Evolutionary conservation across 139 green algal genomes (phyloP).

Genomic region (Chlamydomonas schloesseri): DNA sequence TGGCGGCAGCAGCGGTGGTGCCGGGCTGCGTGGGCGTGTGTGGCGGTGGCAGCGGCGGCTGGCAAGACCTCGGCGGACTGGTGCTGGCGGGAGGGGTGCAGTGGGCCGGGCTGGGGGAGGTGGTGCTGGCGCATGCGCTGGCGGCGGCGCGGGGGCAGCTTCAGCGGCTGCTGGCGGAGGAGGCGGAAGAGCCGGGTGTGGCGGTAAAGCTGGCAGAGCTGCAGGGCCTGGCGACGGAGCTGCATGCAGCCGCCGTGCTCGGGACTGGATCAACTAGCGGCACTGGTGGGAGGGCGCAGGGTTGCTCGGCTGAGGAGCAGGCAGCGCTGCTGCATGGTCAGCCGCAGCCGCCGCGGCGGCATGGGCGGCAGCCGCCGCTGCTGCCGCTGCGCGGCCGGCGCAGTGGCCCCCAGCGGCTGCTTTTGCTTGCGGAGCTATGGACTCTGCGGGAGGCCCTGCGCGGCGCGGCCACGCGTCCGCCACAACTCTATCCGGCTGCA

Average conservation of each 20-base stretch:
- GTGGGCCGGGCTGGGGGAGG: constrained; percentile 2
- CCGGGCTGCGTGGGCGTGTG: background rate
- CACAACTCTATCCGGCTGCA: no score
- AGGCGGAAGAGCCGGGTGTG: background rate
- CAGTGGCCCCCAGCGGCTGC: background rate
- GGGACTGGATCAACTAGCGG: no score
- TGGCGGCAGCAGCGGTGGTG: background rate
- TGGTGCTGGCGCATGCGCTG: constrained; percentile 28
- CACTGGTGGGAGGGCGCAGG: background rate
- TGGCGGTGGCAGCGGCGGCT: constrained; percentile 2
- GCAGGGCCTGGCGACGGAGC: constrained; percentile 1
- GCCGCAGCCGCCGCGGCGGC: background rate
- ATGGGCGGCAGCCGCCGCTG: background rate
- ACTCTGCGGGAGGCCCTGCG: constrained; percentile 33
- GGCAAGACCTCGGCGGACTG: constrained; percentile 6
- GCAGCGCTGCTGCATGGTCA: background rate
- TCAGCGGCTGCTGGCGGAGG: constrained; percentile 24
- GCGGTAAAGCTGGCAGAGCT: background rate
- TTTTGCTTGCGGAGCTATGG: constrained; percentile 34
- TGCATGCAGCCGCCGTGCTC: background rate
- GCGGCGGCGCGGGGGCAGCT: constrained; percentile 24
- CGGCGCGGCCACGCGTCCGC: no score
- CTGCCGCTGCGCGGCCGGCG: constrained; percentile 1
- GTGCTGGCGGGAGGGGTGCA: constrained; percentile 1
- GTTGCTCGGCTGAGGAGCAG: constrained; percentile 14